phyloP scores from a whole-genome alignment of 1,284 basidiomycete species.

The Leucoagaricus sp. region DNA sequence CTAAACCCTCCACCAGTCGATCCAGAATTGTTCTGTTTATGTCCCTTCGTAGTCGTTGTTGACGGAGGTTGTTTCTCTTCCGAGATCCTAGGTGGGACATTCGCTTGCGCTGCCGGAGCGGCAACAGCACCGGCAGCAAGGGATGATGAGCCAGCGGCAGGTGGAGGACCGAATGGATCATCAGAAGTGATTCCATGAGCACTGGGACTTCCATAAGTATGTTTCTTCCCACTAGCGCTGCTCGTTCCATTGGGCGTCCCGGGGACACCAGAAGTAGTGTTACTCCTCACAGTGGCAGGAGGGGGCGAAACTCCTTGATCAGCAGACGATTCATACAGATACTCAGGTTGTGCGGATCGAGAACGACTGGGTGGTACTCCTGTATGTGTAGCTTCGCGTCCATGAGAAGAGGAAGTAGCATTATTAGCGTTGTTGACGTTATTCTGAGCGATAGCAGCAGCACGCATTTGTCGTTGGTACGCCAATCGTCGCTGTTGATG shows the following conservation, averaged over 20 bases:
- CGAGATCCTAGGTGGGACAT: slow-evolving; percentile 11
- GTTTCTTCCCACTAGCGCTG: slow-evolving; percentile 17
- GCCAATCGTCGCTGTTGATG: slow-evolving; percentile 82
- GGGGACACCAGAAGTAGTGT: slow-evolving; percentile 14
- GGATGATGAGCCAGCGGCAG: slow-evolving; percentile 16
- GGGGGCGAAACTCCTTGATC: slow-evolving; percentile 28
- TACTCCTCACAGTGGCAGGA: slow-evolving; percentile 16
- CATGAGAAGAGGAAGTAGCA: too few relatives aligned
- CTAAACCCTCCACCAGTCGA: slow-evolving; percentile 32
- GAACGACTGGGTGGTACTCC: slow-evolving; percentile 32
- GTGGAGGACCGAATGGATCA: slow-evolving; percentile 47
- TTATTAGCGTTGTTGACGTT: slow-evolving; percentile 40
- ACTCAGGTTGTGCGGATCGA: slow-evolving; percentile 38
- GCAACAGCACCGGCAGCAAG: slow-evolving; percentile 16
- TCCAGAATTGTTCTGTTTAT: slow-evolving; percentile 24
- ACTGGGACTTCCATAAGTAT: slow-evolving; percentile 30
- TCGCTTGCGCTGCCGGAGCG: slow-evolving; percentile 13
- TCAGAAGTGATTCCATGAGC: slow-evolving; percentile 38
- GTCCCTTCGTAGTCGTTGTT: slow-evolving; percentile 19
- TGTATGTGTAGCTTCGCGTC: slow-evolving; percentile 27
- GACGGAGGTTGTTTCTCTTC: slow-evolving; percentile 10
- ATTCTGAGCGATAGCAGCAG: slow-evolving; percentile 29
- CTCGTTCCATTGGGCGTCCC: slow-evolving; percentile 25
- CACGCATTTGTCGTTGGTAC: slow-evolving; percentile 75
- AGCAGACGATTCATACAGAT: slow-evolving; percentile 41